Base-by-base conservation (phyloP, 2,329 filamentous ascomycete genomes). In the Fusarium subtropicale region DNA sequence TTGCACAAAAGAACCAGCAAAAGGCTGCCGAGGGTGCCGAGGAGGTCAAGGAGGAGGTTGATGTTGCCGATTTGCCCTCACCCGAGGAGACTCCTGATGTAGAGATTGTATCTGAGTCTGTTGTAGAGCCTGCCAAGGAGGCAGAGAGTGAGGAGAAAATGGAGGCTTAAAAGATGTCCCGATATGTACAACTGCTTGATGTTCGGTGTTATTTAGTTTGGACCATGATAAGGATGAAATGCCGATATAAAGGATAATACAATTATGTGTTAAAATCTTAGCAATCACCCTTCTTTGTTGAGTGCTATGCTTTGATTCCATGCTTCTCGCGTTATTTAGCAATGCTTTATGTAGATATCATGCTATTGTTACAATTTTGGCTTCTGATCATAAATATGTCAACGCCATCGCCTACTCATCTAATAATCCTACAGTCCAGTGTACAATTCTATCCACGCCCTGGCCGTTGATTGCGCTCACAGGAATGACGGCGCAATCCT, bases 401-500 rank as follows among this genome's bases (percentile, higher is more conserved):
- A 47, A 54, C 44, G 13, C 18, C 22, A 45, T 24, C 11, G 15
- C 44, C 59, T 76, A 79, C 55, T 81, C 83, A 67, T 90, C 87
- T 59, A 95, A 79, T 58, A 95, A 77, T 18, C 88, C 88, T 51
- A 94, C 86, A 3, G 90, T 91, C 83, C 92, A 89, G 72, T 92
- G 88, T 22, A 92, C 86, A 58, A 96, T 89, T 45, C 86, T 83
- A 55, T 93, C 88, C 11, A 97, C 90, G 5, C 95, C 94, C 77
- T 97, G 90, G 7, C 92, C 92, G 60, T 91, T 88, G 66, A 97
- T 97, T 48, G 95, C 96, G 77, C 94, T 97, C 48, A 98, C 90
- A 0, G 96, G 96, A 63, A 98, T 89, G 22, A 88, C 92, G 24
- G 87, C 84, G 33, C 92, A 86, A 83, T 90, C 80, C 79, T 85